Conservation (phyloP, 1,139 yeast genomes). For the Sugiyamaella sp. region DNA sequence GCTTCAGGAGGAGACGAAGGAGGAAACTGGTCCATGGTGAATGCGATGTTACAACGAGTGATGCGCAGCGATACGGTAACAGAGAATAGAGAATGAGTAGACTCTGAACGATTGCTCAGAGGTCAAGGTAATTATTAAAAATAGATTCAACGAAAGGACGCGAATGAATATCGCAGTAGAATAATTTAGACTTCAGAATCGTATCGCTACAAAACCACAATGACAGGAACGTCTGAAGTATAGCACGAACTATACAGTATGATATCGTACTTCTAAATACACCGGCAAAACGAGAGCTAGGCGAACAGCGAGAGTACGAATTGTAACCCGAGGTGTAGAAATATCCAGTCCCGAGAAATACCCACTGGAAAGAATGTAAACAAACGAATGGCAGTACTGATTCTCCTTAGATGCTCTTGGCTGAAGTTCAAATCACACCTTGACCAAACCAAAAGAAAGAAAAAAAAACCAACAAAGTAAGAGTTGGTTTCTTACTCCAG, state of each 20-base stretch:
- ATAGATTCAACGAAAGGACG: not conserved
- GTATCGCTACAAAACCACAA: not conserved
- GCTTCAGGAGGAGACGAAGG: conserved; percentile 30
- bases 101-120: no score
- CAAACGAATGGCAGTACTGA: conserved; percentile 2
- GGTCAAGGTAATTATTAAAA: no score
- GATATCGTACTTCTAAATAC: no score
- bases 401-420: not conserved
- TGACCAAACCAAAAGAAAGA: not conserved
- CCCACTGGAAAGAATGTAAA: conserved; percentile 7
- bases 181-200: not conserved
- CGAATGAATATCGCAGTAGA: conserved; percentile 1
- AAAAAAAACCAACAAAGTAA: not conserved
- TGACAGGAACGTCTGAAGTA: no score
- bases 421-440: not conserved
- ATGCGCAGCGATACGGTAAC: no score
- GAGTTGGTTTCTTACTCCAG: conserved; percentile 10
- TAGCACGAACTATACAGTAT: no score
- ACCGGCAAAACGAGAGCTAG: no score
- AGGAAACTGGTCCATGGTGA: conserved; percentile 22
- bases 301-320: no score
- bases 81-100: no score
- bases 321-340: not conserved
- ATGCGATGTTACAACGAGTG: no score
- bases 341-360: not conserved